Evolutionary conservation across 768 basidiomycete species (phyloP).

Genomic region (Phlebiopsis flavidoalba): DNA sequence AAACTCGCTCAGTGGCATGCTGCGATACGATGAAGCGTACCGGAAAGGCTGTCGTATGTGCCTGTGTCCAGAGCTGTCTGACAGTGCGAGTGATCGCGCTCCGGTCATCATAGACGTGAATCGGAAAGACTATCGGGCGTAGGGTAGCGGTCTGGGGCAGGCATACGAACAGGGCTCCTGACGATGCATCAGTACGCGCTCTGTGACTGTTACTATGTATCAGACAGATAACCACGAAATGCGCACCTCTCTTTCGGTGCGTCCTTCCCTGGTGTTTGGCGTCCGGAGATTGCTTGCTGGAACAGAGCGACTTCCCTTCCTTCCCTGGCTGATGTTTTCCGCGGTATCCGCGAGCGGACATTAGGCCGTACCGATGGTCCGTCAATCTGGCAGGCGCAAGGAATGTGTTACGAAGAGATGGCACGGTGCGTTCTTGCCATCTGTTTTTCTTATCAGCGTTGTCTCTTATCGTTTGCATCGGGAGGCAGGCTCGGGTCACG

Average conservation of each 20-base stretch:
- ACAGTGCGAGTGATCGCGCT: constrained; percentile 2
- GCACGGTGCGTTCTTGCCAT: constrained; percentile 46
- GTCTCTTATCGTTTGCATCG: background rate
- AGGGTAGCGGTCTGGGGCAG: constrained; percentile 98
- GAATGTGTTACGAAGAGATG: constrained; percentile 90
- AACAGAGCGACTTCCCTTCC: background rate
- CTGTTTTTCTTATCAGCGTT: too few relatives aligned
- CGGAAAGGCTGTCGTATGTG: constrained; percentile 87
- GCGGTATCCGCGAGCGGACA: too few relatives aligned
- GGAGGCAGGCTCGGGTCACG: too few relatives aligned
- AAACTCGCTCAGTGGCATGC: constrained; percentile 98
- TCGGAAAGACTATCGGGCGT: constrained; percentile 94
- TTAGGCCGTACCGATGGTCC: constrained; percentile 90
- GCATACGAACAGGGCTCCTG: constrained; percentile 93
- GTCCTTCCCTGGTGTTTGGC: constrained; percentile 11
- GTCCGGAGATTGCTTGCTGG: background rate
- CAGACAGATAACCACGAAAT: too few relatives aligned
- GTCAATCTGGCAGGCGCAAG: constrained; percentile 96
- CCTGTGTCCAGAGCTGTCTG: background rate
- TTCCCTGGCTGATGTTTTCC: background rate
- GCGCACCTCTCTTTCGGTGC: constrained; percentile 88
- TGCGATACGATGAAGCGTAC: constrained; percentile 96
- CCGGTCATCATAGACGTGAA: constrained; percentile 66
- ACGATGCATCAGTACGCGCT: constrained; percentile 97
- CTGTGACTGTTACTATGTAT: constrained; percentile 94